Evolutionary conservation across 2,329 filamentous ascomycete genomes (phyloP).

Genomic region (Leptographium radiaticola): DNA sequence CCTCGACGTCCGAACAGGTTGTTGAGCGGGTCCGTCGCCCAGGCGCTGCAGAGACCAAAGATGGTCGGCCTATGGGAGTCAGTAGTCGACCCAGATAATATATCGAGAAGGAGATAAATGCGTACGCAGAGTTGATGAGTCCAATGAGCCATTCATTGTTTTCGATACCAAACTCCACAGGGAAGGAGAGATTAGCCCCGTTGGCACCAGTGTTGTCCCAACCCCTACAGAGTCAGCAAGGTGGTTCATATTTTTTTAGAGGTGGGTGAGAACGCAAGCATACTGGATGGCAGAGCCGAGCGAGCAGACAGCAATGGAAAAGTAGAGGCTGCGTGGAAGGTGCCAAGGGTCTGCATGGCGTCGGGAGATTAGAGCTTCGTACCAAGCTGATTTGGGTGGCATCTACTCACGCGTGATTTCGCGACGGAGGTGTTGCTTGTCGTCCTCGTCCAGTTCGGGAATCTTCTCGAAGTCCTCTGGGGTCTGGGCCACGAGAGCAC

Average conservation of each 20-base stretch:
- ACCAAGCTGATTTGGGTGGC: not conserved
- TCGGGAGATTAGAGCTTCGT: no score
- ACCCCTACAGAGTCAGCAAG: not conserved
- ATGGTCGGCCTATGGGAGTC: not conserved
- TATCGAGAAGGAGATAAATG: no score
- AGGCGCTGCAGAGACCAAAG: slow-evolving; percentile 37
- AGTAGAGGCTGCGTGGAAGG: slow-evolving; percentile 4
- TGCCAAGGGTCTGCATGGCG: slow-evolving; percentile 15
- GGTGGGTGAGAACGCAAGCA: no score
- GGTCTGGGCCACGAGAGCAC: slow-evolving; percentile 62
- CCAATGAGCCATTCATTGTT: slow-evolving; percentile 5
- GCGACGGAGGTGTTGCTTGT: slow-evolving; percentile 42
- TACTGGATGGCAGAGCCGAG: slow-evolving; percentile 21
- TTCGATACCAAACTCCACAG: slow-evolving; percentile 28
- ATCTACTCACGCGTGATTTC: slow-evolving; percentile 20
- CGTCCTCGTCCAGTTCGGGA: slow-evolving; percentile 15
- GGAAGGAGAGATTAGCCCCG: slow-evolving; percentile 34
- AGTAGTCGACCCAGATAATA: no score
- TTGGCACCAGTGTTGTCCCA: slow-evolving; percentile 27
- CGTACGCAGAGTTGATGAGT: not conserved
- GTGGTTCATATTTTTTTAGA: no score
- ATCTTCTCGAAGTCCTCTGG: slow-evolving; percentile 44
- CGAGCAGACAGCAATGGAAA: slow-evolving; percentile 23
- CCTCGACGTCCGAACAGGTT: slow-evolving; percentile 29
- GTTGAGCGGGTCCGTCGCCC: slow-evolving; percentile 33